Conservation (phyloP, 2,329 filamentous ascomycete species). For the Neodidymelliopsis sp. region DNA sequence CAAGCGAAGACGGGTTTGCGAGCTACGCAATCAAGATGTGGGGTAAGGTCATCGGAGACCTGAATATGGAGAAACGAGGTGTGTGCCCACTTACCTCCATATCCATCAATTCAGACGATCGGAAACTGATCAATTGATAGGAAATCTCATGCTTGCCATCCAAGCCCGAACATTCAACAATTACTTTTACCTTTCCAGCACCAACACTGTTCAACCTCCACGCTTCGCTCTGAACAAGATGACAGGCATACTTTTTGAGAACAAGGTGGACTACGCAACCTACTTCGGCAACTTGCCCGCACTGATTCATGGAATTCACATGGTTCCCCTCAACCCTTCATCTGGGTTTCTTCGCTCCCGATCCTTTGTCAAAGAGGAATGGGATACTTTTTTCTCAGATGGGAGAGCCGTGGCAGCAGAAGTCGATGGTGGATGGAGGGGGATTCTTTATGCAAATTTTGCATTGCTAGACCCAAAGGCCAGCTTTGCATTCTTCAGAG, state of each 20-base stretch:
- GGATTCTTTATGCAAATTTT: slow-evolving; percentile 82
- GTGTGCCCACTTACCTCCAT: fast-evolving
- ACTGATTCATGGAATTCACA: slow-evolving; percentile 80
- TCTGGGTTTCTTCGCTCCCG: slow-evolving; percentile 71
- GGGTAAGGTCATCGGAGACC: slow-evolving; percentile 79
- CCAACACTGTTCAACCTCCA: slow-evolving; percentile 75
- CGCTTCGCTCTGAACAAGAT: slow-evolving; percentile 83
- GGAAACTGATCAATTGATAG: slow-evolving; percentile 39
- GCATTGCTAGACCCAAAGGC: slow-evolving; percentile 75
- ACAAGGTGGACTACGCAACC: slow-evolving; percentile 88
- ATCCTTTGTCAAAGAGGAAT: slow-evolving; percentile 75
- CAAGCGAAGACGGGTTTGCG: slow-evolving; percentile 88
- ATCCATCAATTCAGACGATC: slow-evolving; percentile 8
- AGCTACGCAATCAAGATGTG: slow-evolving; percentile 93
- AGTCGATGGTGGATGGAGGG: slow-evolving; percentile 76
- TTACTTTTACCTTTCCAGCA: slow-evolving; percentile 81
- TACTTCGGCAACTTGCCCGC: slow-evolving; percentile 76
- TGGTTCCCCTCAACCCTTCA: slow-evolving; percentile 77
- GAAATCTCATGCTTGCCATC: slow-evolving; percentile 84
- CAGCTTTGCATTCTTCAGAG: slow-evolving; percentile 78
- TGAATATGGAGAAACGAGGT: slow-evolving; percentile 76
- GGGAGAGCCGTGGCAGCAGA: slow-evolving; percentile 60
- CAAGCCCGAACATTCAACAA: slow-evolving; percentile 74
- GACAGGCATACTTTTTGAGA: slow-evolving; percentile 80
- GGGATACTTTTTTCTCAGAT: slow-evolving; percentile 73